Evolutionary conservation across 192 early-diverging fungal genomes (phyloP).

Genomic region (Podila horticola): DNA sequence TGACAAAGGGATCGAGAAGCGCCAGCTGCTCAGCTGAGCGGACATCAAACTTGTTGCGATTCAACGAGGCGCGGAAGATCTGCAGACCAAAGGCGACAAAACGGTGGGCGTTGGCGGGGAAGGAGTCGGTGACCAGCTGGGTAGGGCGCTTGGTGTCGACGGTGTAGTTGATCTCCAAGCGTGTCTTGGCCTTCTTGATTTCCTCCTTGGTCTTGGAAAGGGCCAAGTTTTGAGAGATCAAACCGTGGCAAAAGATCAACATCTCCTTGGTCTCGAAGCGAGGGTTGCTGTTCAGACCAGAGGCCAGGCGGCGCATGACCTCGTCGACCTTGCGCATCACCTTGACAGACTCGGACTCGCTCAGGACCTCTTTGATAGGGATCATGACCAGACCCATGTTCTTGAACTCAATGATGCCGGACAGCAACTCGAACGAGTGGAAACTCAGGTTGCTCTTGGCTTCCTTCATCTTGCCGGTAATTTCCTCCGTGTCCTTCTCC

Average conservation of each 20-base stretch:
- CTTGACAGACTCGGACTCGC: conserved; percentile 83
- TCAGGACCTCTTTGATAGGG: conserved; percentile 89
- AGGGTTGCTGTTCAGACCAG: conserved; percentile 84
- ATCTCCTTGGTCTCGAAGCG: conserved; percentile 71
- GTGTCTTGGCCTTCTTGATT: conserved; percentile 59
- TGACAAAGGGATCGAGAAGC: conserved; percentile 85
- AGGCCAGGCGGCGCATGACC: conserved; percentile 76
- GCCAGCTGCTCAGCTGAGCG: conserved; percentile 67
- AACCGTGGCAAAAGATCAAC: conserved; percentile 83
- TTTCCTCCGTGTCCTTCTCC: conserved; percentile 92
- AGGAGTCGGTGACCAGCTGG: conserved; percentile 71
- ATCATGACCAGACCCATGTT: conserved; percentile 77
- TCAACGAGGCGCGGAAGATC: conserved; percentile 79
- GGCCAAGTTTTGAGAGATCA: conserved; percentile 89
- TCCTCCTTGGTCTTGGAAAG: conserved; percentile 73
- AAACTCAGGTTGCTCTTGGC: conserved; percentile 86
- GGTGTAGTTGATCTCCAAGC: conserved; percentile 71
- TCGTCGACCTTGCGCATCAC: conserved; percentile 83
- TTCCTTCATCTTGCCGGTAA: conserved; percentile 91
- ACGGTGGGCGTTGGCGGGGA: conserved; percentile 85
- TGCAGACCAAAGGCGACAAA: conserved; percentile 95
- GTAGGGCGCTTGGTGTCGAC: conserved; percentile 79
- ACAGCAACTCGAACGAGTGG: conserved; percentile 88
- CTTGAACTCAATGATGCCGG: conserved; percentile 73
- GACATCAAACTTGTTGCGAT: conserved; percentile 66